Base-by-base conservation (phyloP, 805 yeast genomes). In the Candida caryicola region DNA sequence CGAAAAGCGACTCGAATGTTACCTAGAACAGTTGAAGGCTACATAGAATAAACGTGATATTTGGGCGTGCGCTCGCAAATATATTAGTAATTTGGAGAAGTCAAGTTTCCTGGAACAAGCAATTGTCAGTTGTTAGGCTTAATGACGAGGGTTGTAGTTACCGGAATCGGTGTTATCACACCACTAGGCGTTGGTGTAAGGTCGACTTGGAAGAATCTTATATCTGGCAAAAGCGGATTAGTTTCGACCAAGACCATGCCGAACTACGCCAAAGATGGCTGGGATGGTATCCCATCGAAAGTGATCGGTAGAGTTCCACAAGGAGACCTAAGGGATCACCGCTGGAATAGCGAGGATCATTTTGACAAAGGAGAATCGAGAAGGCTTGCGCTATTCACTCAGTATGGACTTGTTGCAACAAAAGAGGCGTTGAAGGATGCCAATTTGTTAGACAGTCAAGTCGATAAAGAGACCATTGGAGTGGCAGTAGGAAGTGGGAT, bases 401-500 rank as follows among this genome's bases (percentile, higher is more conserved):
- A 87, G 53, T 85, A 82, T 52, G 95, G 91, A 0, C 40, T 90
- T 37, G 79, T 76, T 1, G 87, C 96, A 1, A 73, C 96, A 0
- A 57, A 72, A 19, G 90, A 87, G 57, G 98, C 98, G 0, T 53
- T 93, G 7, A 51, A 53, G 0, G 90, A 86, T 57, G 80, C 97
- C 0, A 59, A 71, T 4, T 25, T 65, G 19, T 75, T 81, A 0
- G 40, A 39, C 2, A 40, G 62, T 1, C 62, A 59, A 1, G 54
- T 17, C 19, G 34, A 28, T 13, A 27, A 23, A 4, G 23, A 31
- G 3, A 12, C 29, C 18, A 3, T 26, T 14, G 95, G 97, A 2
- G 89, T 86, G 2, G 81, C 88, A n/a, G 76, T 91, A 6, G 99
- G 98, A 1, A 82, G 95, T 1, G 96, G 97, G 0, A 85, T 93